Evolutionary conservation across 1,139 yeast genomes (phyloP).

Genomic region (Petasospora fabianii): DNA sequence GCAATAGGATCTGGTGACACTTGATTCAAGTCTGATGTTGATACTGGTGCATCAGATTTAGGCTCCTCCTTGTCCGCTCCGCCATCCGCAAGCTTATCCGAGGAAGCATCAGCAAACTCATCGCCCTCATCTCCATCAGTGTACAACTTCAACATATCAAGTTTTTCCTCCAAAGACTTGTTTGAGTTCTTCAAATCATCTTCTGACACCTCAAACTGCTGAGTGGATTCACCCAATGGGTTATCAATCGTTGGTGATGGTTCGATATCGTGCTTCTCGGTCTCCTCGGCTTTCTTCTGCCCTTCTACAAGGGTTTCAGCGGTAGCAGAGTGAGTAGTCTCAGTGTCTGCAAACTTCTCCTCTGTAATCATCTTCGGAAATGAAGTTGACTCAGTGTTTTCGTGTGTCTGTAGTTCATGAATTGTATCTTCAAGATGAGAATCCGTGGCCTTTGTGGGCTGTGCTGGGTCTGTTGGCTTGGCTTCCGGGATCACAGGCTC

Average conservation of each 20-base stretch:
- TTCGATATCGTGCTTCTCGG: neutral
- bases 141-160: constrained; percentile 7
- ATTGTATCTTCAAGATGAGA: too few relatives aligned
- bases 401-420: too few relatives aligned
- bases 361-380: too few relatives aligned
- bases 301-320: neutral
- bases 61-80: neutral
- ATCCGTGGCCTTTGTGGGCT: too few relatives aligned
- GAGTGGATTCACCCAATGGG: constrained; percentile 16
- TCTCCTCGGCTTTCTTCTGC: neutral
- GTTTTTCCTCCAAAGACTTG: constrained; percentile 11
- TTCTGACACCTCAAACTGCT: constrained; percentile 7
- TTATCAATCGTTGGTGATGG: neutral
- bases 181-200: constrained; percentile 9
- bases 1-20: neutral
- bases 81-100: neutral
- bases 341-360: too few relatives aligned
- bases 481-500: too few relatives aligned
- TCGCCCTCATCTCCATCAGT: constrained; percentile 6
- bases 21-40: too few relatives aligned
- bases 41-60: too few relatives aligned
- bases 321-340: neutral
- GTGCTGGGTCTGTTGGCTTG: too few relatives aligned
- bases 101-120: neutral
- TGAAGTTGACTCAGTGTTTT: too few relatives aligned